Percentiles rank a stretch among this genome's conserved stretches.
Conservation (phyloP, 371 early-diverging fungal species). For the Phascolomyces articulosus region DNA sequence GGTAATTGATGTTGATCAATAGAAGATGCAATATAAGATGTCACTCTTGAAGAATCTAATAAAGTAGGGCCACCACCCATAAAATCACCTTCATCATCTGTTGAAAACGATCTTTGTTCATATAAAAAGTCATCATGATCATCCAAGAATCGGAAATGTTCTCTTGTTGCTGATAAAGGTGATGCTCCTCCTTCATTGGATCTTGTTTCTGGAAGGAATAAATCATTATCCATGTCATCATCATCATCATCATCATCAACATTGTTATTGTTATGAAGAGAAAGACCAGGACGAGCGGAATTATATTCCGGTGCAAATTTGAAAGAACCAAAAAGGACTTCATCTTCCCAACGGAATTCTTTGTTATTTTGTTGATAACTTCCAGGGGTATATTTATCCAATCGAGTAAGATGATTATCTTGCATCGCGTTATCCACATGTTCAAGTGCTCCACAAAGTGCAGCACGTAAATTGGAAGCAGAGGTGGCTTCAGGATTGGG, state of each 20-base stretch:
- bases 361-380: slow-evolving; percentile 3
- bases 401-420: slow-evolving; percentile 16
- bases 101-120: background rate
- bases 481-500: background rate
- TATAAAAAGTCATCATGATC: background rate
- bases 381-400: slow-evolving; percentile 10
- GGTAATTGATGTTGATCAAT: slow-evolving; percentile 1
- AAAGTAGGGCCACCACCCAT: background rate
- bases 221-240: background rate
- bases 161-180: background rate
- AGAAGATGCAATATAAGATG: slow-evolving; percentile 9
- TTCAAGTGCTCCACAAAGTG: slow-evolving; percentile 29
- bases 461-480: slow-evolving; percentile 23
- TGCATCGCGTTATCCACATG: slow-evolving; percentile 28
- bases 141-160: background rate
- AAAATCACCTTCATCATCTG: background rate
- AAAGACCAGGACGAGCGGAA: no score
- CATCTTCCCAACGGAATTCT: slow-evolving; percentile 3
- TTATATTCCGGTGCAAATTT: background rate
- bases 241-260: background rate
- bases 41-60: slow-evolving; percentile 5
- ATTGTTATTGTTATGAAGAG: background rate
- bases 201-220: background rate
- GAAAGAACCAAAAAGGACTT: background rate
- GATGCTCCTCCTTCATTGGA: no score